These are phyloP conservation scores for Sporothrix pallida DNA, from an alignment of 2,329 filamentous ascomycete species.

Conservation along the genomic window DNA sequence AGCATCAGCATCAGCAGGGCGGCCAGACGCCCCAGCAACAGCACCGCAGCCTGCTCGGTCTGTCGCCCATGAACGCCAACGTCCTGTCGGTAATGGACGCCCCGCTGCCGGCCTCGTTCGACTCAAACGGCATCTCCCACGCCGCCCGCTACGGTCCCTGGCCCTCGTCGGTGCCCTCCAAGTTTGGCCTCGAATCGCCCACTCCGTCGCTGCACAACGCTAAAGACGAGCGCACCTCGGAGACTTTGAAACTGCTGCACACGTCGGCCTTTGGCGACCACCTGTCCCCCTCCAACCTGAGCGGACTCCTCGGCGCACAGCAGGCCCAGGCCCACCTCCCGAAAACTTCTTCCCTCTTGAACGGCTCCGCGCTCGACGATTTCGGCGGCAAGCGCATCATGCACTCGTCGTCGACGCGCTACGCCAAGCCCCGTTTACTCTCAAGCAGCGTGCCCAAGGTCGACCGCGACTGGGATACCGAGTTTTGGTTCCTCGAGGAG, in stretches of 20 bases:
- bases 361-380: constrained; percentile 53
- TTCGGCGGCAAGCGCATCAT: constrained; percentile 71
- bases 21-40: constrained; percentile 20
- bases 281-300: constrained; percentile 48
- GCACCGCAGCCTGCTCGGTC: constrained; percentile 68
- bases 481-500: constrained; percentile 80
- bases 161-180: constrained; percentile 88
- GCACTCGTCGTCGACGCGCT: constrained; percentile 65
- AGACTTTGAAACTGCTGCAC: constrained; percentile 68
- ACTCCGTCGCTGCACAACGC: constrained; percentile 72
- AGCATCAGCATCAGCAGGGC: not conserved
- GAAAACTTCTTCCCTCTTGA: constrained; percentile 42
- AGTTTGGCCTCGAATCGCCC: constrained; percentile 87
- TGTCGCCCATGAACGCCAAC: constrained; percentile 75
- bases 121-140: constrained; percentile 92
- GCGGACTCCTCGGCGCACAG: not conserved
- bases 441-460: constrained; percentile 67
- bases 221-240: constrained; percentile 65
- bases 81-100: constrained; percentile 90
- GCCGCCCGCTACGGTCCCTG: constrained; percentile 88
- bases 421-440: constrained; percentile 70
- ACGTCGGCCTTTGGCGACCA: constrained; percentile 73
- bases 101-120: constrained; percentile 90
- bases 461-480: constrained; percentile 68
- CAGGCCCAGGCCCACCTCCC: not conserved